phyloP scores from a whole-genome alignment of 2,329 filamentous ascomycete species.

The Fusarium avenaceum region DNA sequence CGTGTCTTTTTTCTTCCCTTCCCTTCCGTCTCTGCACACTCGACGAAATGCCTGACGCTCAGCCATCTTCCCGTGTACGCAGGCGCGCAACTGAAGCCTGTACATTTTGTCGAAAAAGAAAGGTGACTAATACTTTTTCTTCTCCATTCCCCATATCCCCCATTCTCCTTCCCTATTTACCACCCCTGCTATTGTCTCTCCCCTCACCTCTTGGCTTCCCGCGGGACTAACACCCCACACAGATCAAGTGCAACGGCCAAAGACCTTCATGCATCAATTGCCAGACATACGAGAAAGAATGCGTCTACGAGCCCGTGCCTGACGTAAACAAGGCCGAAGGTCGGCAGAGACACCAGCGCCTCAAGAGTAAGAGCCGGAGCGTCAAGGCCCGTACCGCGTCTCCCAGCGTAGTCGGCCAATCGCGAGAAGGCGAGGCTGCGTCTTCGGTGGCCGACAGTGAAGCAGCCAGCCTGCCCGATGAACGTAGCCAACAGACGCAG shows the following conservation, averaged over 20 bases:
- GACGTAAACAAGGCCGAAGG: slow-evolving; percentile 27
- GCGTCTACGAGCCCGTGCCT: slow-evolving; percentile 48
- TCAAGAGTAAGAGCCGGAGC: slow-evolving; percentile 23
- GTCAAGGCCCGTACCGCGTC: slow-evolving; percentile 7
- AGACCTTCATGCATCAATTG: slow-evolving; percentile 38
- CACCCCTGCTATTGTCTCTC: too few species aligned
- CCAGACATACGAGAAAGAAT: slow-evolving; percentile 32
- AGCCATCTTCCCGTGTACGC: slow-evolving; percentile 35
- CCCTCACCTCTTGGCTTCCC: slow-evolving; percentile 8
- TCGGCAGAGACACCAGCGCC: slow-evolving; percentile 39
- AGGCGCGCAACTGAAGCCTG: slow-evolving; percentile 51
- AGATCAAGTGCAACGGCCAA: slow-evolving; percentile 63
- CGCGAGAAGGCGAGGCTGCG: not conserved
- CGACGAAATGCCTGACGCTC: slow-evolving; percentile 17
- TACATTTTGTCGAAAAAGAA: slow-evolving; percentile 51
- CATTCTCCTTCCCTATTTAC: not conserved
- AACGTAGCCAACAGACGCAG: not conserved
- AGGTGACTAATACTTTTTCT: slow-evolving; percentile 36
- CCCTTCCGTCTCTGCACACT: not conserved
- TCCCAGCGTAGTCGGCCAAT: not conserved
- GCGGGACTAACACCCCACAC: slow-evolving; percentile 11
- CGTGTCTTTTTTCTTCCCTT: not conserved
- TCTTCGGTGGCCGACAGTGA: slow-evolving; percentile 9
- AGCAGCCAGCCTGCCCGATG: slow-evolving; percentile 1
- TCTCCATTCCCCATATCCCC: not conserved